A percentile compares a stretch with the other conserved stretches of the same genome.
Conservation (phyloP, 495 filamentous ascomycete genomes). For the Penicillium longicatenatum region DNA sequence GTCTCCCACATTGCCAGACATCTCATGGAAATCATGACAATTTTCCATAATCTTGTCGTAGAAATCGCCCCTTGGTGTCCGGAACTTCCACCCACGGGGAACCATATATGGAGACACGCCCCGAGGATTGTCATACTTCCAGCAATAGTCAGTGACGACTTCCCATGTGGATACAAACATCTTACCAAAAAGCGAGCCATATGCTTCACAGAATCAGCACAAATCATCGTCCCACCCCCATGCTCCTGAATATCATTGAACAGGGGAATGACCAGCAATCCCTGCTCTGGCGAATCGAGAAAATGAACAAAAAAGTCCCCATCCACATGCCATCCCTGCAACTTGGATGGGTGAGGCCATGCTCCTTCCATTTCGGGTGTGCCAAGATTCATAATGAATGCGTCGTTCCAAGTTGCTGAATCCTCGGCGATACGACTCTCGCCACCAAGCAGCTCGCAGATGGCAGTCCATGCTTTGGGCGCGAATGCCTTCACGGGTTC, state of each 20-base stretch:
- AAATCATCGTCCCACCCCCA: conserved; percentile 71
- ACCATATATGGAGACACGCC: conserved; percentile 70
- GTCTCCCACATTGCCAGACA: conserved; percentile 64
- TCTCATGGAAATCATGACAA: conserved; percentile 62
- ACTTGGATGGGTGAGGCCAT: conserved; percentile 47
- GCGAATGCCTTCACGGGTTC: conserved; percentile 61
- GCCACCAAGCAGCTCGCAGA: conserved; percentile 70
- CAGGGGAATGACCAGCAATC: conserved; percentile 66
- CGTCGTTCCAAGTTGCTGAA: conserved; percentile 64
- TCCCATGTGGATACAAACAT: background rate
- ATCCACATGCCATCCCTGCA: conserved; percentile 73
- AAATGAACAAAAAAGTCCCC: conserved; percentile 79
- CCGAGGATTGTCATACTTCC: conserved; percentile 60
- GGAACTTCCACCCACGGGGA: conserved; percentile 47
- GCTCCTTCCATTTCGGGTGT: conserved; percentile 55
- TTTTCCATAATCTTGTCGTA: conserved; percentile 53
- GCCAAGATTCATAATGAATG: conserved; percentile 74
- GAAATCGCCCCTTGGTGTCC: conserved; percentile 50
- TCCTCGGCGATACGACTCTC: conserved; percentile 54
- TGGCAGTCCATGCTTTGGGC: conserved; percentile 68
- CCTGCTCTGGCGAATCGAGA: conserved; percentile 73
- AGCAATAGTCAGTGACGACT: background rate
- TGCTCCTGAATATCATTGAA: conserved; percentile 64
- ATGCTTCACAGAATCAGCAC: conserved; percentile 56
- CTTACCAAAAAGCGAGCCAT: conserved; percentile 58